These are phyloP conservation scores for Scheffersomyces segobiensis DNA, from an alignment of 1,139 yeast genomes.

Conservation along the genomic window DNA sequence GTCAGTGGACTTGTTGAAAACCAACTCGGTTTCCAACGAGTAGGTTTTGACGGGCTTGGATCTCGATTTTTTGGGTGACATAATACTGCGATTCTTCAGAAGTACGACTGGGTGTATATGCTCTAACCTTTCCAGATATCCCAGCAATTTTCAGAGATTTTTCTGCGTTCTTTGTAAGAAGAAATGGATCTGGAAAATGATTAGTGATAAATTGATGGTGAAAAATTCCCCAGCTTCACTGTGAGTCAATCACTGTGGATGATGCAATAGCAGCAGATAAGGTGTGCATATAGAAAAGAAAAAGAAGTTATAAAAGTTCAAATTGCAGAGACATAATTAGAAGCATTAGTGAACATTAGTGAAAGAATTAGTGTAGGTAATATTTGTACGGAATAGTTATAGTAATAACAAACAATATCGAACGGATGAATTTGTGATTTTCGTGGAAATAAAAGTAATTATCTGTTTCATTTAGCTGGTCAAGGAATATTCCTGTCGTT, in stretches of 20 bases:
- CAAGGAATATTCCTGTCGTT: background rate
- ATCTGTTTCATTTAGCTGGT: background rate
- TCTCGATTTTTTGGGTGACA: background rate
- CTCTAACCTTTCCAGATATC: background rate
- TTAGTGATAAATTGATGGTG: background rate
- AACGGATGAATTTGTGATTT: no score
- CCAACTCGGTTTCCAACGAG: slow-evolving; percentile 72
- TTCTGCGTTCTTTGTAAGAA: background rate
- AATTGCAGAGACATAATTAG: no score
- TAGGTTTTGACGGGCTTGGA: slow-evolving; percentile 36
- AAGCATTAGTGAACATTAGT: no score
- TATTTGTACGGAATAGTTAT: background rate
- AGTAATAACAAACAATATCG: no score
- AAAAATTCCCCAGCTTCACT: background rate
- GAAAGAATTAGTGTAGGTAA: background rate
- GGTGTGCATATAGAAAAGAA: background rate
- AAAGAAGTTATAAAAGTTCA: background rate
- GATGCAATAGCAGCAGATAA: slow-evolving; percentile 6
- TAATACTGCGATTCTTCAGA: background rate
- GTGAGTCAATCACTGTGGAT: slow-evolving; percentile 11
- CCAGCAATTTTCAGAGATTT: background rate
- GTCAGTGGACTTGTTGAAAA: slow-evolving; percentile 64
- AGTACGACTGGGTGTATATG: no score
- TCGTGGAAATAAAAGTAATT: background rate
- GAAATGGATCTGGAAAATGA: background rate